Percentiles rank a stretch among this genome's conserved stretches.
phyloP scores from a whole-genome alignment of 1,139 yeast genomes.

The Candida labiduridarum region DNA sequence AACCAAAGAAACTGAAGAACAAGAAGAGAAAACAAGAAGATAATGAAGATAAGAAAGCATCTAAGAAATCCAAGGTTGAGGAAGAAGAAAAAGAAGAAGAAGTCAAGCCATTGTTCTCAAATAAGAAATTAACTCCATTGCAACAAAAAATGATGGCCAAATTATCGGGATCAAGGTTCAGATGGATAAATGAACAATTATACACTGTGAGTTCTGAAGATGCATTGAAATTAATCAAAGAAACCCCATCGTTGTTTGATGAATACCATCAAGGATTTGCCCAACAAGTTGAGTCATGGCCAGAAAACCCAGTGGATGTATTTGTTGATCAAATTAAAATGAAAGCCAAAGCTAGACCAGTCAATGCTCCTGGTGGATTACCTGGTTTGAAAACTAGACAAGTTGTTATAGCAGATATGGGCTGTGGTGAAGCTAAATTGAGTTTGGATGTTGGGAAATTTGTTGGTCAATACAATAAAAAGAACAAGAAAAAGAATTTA shows the following conservation, averaged over 20 bases:
- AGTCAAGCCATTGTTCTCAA: slow-evolving; percentile 22
- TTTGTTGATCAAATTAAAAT: slow-evolving; percentile 72
- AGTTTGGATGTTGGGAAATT: slow-evolving; percentile 64
- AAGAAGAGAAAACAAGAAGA: slow-evolving; percentile 15
- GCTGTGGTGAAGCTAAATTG: slow-evolving; percentile 95
- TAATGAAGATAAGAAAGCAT: slow-evolving; percentile 8
- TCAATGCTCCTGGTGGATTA: slow-evolving; percentile 94
- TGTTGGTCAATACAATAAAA: slow-evolving; percentile 38
- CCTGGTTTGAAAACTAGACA: slow-evolving; percentile 62
- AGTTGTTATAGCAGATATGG: slow-evolving; percentile 94
- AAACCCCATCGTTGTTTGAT: slow-evolving; percentile 87
- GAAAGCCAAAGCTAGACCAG: slow-evolving; percentile 60
- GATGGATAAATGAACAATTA: slow-evolving; percentile 97
- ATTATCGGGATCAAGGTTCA: slow-evolving; percentile 88
- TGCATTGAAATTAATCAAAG: slow-evolving; percentile 71
- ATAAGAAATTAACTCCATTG: slow-evolving; percentile 72
- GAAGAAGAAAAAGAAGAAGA: neutral
- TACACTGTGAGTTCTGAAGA: slow-evolving; percentile 81
- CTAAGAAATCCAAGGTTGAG: neutral
- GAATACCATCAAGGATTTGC: slow-evolving; percentile 96
- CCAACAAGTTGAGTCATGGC: slow-evolving; percentile 95
- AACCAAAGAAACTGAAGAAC: slow-evolving; percentile 9
- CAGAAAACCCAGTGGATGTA: slow-evolving; percentile 93
- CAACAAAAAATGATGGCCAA: slow-evolving; percentile 97
- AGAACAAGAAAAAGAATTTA: slow-evolving; percentile 38